A percentile compares a stretch with the other conserved stretches of the same genome.
Evolutionary conservation across 2,329 filamentous ascomycete genomes (phyloP).

Genomic region (Magnaporthales sp.): DNA sequence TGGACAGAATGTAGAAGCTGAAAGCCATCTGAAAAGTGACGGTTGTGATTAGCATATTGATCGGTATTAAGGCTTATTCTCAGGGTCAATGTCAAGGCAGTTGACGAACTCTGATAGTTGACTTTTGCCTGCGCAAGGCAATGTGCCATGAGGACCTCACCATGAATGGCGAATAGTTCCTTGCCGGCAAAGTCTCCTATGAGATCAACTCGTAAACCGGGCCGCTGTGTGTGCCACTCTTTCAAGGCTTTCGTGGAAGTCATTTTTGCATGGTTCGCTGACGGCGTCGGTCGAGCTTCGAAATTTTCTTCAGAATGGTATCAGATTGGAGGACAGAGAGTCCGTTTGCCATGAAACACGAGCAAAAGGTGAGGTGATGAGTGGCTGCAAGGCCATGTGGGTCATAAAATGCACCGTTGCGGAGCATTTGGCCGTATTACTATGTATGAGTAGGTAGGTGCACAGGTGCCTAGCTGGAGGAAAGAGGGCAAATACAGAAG

Average conservation of each 20-base stretch:
- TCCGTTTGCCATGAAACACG: background rate
- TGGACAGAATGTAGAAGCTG: conserved; percentile 65
- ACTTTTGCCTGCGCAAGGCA: conserved; percentile 54
- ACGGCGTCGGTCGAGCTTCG: background rate
- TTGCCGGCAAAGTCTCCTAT: conserved; percentile 69
- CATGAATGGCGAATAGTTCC: conserved; percentile 65
- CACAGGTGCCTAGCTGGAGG: no score
- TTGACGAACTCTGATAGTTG: conserved; percentile 46
- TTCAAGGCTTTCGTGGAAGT: background rate
- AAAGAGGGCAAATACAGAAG: no score
- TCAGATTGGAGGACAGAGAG: background rate
- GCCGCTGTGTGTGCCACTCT: background rate
- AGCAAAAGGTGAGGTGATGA: background rate
- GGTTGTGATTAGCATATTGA: background rate
- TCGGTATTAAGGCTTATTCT: background rate
- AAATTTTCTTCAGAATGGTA: background rate
- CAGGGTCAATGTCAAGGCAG: background rate
- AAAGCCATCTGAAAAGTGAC: conserved; percentile 41
- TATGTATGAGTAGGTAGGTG: no score
- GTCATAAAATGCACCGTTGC: background rate
- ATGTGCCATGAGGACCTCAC: conserved; percentile 60
- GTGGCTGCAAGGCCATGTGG: background rate
- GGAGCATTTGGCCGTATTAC: no score
- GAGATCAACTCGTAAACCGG: conserved; percentile 42
- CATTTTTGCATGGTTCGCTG: background rate